Evolutionary conservation across 176 grass and related monocot species (phyloP).

Genomic region (Oryza australiensis): DNA sequence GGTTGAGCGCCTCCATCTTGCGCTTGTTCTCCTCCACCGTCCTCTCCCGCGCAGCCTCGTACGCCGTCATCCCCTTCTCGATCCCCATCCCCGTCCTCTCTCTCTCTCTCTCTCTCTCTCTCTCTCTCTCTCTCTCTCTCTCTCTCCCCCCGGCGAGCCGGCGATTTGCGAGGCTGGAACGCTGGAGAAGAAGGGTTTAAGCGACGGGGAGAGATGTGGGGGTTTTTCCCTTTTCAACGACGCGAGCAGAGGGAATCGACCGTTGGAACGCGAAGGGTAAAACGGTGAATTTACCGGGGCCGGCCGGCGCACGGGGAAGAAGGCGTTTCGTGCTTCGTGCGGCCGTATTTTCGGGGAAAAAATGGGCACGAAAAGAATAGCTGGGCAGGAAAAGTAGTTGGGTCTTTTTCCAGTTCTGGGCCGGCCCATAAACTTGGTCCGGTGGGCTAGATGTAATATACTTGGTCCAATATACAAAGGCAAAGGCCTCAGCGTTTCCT

Average conservation of each 20-base stretch:
- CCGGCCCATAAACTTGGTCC: too few relatives aligned
- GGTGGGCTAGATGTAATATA: too few relatives aligned
- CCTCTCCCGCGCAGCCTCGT: conserved; percentile 79
- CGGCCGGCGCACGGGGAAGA: not conserved
- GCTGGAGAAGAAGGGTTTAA: conserved; percentile 33
- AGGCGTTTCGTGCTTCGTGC: not conserved
- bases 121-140: not conserved
- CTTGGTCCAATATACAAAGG: too few relatives aligned
- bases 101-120: not conserved
- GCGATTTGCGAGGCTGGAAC: too few relatives aligned
- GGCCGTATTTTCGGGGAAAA: not conserved
- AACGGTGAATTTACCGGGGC: conserved; percentile 6
- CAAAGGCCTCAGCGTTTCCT: too few relatives aligned
- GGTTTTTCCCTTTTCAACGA: conserved; percentile 15
- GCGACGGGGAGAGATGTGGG: not conserved
- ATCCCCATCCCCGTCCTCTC: conserved; percentile 26
- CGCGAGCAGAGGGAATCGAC: conserved; percentile 28
- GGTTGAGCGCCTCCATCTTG: conserved; percentile 96
- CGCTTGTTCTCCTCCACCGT: conserved; percentile 92
- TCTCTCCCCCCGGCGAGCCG: not conserved
- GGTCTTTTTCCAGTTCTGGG: too few relatives aligned
- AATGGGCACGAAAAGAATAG: not conserved
- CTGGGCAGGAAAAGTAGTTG: not conserved
- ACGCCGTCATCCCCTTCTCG: conserved; percentile 52
- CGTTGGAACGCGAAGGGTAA: conserved; percentile 43